Conservation (phyloP, 257 asterid species). For the Nicotiana sylvestris region DNA sequence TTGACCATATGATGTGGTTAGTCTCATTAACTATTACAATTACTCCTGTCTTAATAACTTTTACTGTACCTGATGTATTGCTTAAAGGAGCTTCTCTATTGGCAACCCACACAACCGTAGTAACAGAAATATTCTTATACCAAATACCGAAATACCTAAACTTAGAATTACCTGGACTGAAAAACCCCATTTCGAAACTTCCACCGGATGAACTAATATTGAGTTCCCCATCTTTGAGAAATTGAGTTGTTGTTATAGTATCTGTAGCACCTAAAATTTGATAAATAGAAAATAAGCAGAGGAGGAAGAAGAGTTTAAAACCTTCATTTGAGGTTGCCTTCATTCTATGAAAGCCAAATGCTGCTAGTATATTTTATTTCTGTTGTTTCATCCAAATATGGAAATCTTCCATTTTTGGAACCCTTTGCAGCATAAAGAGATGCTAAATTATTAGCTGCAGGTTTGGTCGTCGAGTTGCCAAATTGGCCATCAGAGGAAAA, state of each 20-base stretch:
- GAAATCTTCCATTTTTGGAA: neutral
- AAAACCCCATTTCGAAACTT: constrained; percentile 22
- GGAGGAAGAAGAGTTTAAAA: neutral
- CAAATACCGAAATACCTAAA: constrained; percentile 26
- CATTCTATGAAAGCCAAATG: neutral
- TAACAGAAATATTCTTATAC: constrained; percentile 17
- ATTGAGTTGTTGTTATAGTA: neutral
- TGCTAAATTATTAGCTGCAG: neutral
- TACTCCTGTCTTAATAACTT: constrained; percentile 12
- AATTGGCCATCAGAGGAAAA: neutral
- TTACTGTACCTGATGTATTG: constrained; percentile 12
- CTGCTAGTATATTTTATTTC: neutral
- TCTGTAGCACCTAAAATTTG: neutral
- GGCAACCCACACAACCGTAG: constrained; percentile 27
- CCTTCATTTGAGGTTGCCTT: neutral
- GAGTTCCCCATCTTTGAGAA: neutral
- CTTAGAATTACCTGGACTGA: constrained; percentile 8
- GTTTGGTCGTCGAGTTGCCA: neutral
- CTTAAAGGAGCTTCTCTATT: constrained; percentile 17
- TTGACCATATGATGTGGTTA: constrained; percentile 19
- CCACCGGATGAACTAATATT: constrained; percentile 1
- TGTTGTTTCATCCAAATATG: neutral
- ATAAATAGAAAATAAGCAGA: neutral
- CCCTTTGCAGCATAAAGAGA: neutral
- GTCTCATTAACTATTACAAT: constrained; percentile 6